phyloP scores from a whole-genome alignment of 2,329 filamentous ascomycete genomes.

The Stenocarpella maydis region DNA sequence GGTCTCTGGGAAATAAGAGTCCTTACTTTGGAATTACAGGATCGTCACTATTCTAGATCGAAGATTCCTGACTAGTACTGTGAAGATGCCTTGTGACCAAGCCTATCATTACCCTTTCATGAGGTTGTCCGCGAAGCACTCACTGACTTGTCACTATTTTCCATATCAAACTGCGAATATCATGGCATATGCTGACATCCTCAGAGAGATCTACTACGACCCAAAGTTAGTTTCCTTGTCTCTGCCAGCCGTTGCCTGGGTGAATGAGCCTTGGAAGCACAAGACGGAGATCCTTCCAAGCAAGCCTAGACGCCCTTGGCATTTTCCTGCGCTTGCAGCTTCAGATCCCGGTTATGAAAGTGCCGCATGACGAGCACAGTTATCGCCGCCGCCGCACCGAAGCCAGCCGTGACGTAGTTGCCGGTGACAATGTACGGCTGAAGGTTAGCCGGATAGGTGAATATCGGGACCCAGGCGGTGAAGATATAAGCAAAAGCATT shows the following conservation, averaged over 20 bases:
- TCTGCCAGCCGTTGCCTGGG: background rate
- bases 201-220: background rate
- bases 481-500: slow-evolving; percentile 43
- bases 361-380: slow-evolving; percentile 38
- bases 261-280: no score
- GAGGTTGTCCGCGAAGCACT: background rate
- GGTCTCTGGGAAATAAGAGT: no score
- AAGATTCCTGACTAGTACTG: background rate
- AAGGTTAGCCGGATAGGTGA: slow-evolving; percentile 42
- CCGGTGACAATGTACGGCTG: slow-evolving; percentile 43
- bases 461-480: slow-evolving; percentile 43
- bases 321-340: background rate
- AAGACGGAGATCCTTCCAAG: no score
- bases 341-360: slow-evolving; percentile 38
- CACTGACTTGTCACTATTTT: background rate
- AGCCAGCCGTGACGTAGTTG: slow-evolving; percentile 43
- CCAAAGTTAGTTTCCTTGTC: no score
- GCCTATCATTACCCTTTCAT: background rate
- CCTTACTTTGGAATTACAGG: no score
- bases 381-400: slow-evolving; percentile 35
- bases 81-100: background rate
- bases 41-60: background rate
- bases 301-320: background rate
- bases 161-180: background rate
- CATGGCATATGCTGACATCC: background rate